Evolutionary conservation across 805 yeast genomes (phyloP).

Genomic region (Clavispora asparagi): DNA sequence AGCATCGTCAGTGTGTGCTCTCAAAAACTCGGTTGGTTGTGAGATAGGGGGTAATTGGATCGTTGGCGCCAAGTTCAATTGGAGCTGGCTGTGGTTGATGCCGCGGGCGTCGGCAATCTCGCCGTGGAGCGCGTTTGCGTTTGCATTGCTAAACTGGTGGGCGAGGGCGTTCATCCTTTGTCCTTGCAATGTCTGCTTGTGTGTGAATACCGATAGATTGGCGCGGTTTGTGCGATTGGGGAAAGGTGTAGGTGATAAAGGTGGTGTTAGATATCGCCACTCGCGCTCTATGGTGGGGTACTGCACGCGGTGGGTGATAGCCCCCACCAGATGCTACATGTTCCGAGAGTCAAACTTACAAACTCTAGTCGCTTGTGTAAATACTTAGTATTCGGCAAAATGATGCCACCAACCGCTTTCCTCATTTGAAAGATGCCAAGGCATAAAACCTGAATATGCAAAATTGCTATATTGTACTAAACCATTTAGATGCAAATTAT

Average conservation of each 20-base stretch:
- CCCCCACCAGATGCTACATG: background rate
- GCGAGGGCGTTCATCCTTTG: constrained; percentile 35
- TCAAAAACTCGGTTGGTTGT: constrained; percentile 83
- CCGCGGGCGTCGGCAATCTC: constrained; percentile 26
- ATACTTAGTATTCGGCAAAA: too few relatives aligned
- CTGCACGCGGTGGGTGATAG: background rate
- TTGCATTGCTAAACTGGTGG: constrained; percentile 30
- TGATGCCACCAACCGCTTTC: too few relatives aligned
- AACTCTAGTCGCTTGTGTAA: too few relatives aligned
- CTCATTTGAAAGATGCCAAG: too few relatives aligned
- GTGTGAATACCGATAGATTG: background rate
- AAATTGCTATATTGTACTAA: too few relatives aligned
- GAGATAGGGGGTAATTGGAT: constrained; percentile 77
- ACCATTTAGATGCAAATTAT: background rate
- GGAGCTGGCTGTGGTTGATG: constrained; percentile 14
- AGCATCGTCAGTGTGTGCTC: constrained; percentile 98
- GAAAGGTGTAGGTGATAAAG: background rate
- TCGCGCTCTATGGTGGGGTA: background rate
- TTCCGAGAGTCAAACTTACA: too few relatives aligned
- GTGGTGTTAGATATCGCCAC: background rate
- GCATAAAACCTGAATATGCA: too few relatives aligned
- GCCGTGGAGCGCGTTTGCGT: constrained; percentile 19
- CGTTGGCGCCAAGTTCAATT: constrained; percentile 49
- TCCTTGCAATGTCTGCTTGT: background rate
- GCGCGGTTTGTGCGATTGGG: background rate